These are phyloP conservation scores for Pseudogymnoascus sp. DNA, from an alignment of 2,329 filamentous ascomycete species.

Conservation along the genomic window DNA sequence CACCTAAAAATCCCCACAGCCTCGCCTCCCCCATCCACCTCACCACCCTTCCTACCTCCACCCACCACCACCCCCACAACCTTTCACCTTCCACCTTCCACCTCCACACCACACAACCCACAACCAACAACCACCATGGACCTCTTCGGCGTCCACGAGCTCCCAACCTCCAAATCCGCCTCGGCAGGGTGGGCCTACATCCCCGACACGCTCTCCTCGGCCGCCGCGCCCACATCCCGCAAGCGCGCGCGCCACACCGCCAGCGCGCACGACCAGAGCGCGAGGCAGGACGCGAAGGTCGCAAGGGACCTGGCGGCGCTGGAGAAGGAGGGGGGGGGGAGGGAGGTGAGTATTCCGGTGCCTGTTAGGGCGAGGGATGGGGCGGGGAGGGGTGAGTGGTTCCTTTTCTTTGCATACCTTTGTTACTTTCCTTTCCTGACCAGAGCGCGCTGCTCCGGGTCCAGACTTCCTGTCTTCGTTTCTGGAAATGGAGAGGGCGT, in stretches of 20 bases:
- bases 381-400: slow-evolving; percentile 30
- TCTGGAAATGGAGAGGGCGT: no score
- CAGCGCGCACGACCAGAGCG: slow-evolving; percentile 57
- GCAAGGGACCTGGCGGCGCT: slow-evolving; percentile 75
- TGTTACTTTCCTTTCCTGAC: no score
- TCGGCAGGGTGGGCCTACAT: slow-evolving; percentile 89
- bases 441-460: no score
- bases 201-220: slow-evolving; percentile 58
- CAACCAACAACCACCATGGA: slow-evolving; percentile 36
- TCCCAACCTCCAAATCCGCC: slow-evolving; percentile 61
- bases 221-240: slow-evolving; percentile 45
- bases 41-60: background rate
- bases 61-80: slow-evolving; percentile 1
- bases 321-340: slow-evolving; percentile 63
- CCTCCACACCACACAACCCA: slow-evolving; percentile 1
- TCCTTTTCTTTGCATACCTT: background rate
- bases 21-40: background rate
- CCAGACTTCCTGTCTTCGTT: background rate
- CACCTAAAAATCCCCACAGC: background rate
- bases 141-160: slow-evolving; percentile 72
- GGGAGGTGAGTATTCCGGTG: slow-evolving; percentile 63
- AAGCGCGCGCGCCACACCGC: slow-evolving; percentile 62
- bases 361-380: slow-evolving; percentile 45
- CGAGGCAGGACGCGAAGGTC: slow-evolving; percentile 75
- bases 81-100: background rate